Base-by-base conservation (phyloP, 1,284 basidiomycete genomes). In the Sphaerobolus stellatus region DNA sequence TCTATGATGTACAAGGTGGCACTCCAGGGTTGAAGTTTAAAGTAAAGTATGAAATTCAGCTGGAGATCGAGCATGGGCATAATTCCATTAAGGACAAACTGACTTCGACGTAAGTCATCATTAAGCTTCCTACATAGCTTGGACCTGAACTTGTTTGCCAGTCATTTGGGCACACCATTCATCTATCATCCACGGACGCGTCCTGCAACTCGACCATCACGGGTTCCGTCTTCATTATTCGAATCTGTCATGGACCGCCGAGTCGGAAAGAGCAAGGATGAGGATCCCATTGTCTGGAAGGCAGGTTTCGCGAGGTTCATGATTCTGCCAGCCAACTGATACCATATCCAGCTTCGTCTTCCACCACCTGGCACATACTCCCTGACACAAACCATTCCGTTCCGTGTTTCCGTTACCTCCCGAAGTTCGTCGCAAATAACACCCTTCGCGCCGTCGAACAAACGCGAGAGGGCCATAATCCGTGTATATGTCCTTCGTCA, bases 1-100 rank as follows among this genome's bases (percentile, higher is more conserved):
- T 52, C 71, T 88, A 30, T 86, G 1, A 83, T 79, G 18, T 86
- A 80, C 61, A 70, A 78, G 54, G 79, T 80, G 20, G 81, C 81
- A 60, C 72, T 88, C 86, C 87, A 8, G 86, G 86, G 3, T 88
- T 88, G 62, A 70, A 71, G 9, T 83, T 85, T 20, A 73, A 71
- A 31, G 79, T 86, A 50, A 74, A 77, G 51, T 89, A 88, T 64
- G 40, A 51, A 33, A 38, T 56, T 24, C 73, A 73, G 30, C 71
- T 88, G n/a, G 52, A 54, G 25, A 29, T 54, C 8, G 52, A 54
- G 28, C 46, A 41, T 20, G 16, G 3, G 3, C 52, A 49, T 18
- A 20, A 11, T 40, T 30, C 52, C 16, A 25, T 54, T 14, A 54
- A 54, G 38, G 52, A 54, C 29, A 54, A 28, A 48, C 31, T 54